Base-by-base conservation (phyloP, 805 yeast species). In the Candida tallmaniae region DNA sequence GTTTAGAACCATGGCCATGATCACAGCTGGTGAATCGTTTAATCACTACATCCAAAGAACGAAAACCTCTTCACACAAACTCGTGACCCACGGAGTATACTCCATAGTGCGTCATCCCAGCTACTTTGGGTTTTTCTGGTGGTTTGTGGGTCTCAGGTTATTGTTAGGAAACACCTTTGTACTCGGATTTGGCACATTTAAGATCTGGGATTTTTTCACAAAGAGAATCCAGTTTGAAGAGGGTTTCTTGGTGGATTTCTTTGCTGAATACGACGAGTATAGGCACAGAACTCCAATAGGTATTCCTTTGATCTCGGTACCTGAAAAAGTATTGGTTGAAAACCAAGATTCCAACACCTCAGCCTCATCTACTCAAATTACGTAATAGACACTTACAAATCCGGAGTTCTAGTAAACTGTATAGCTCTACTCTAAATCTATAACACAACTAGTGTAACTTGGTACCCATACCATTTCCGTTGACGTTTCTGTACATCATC, bases 141-240 rank as follows among this genome's bases (percentile, higher is more conserved):
- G 97, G 97, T 90, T 94, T 10, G 45, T 89, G 3, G 97, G 97
- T 0, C 69, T 87, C 1, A 95, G 90, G 53, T 16, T 93, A 29
- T 44, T 81, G 40, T 57, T 90, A 38, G 58, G 76, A 29, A 93
- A 88, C 58, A 78, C 83, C 5, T 29, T 86, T 0, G 68, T 87
- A 1, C 48, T 74, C 2, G 31, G 66, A 1, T 62, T 70, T 0
- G 93, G 88, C 40, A 48, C 68, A 0, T 43, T 58, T n/a, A 72
- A 78, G 3, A 62, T 93, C 14, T 78, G 79, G 73, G 48, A 56
- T 22, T 93, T 93, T 51, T 93, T 93, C 64, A 57, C 56, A 6
- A 52, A 58, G 8, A 68, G 98, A 38, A 86, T 93, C 23, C 50
- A 35, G 12, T 76, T 61, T 52, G 98, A 93, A 58, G 98, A 93